phyloP scores from a whole-genome alignment of 345 rosid species.

The Syzygium oleosum region DNA sequence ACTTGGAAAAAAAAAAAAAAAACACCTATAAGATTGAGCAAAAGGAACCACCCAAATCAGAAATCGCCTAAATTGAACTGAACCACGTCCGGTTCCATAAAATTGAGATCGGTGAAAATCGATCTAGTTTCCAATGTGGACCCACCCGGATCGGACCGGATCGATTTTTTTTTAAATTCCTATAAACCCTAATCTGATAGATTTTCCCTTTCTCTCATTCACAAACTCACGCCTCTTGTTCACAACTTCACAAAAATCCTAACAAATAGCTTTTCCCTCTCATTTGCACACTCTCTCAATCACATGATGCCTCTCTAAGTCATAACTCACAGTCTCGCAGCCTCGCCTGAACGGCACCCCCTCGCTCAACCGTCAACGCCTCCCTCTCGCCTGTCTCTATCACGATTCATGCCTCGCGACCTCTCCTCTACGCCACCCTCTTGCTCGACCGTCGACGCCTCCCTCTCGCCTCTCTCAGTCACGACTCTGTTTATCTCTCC shows the following conservation, averaged over 20 bases:
- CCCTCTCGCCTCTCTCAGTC: not conserved
- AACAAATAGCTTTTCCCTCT: not conserved
- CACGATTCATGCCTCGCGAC: not conserved
- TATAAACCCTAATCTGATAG: too few relatives aligned
- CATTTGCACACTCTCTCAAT: not conserved
- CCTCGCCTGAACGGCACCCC: not conserved
- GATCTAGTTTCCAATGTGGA: too few relatives aligned
- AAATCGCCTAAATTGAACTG: too few relatives aligned
- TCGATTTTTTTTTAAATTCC: too few relatives aligned
- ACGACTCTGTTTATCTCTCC: not conserved
- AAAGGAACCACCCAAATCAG: accelerated
- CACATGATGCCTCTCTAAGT: not conserved
- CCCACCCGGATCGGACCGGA: too few relatives aligned
- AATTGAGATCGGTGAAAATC: too few relatives aligned
- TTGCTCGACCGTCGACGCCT: not conserved
- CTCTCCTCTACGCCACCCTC: not conserved
- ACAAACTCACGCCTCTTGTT: too few relatives aligned
- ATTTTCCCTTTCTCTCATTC: too few relatives aligned
- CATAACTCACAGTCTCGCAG: not conserved
- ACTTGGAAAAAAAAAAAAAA: too few relatives aligned
- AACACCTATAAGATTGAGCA: too few relatives aligned
- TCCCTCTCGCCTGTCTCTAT: not conserved
- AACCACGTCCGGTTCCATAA: too few relatives aligned
- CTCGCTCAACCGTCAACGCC: not conserved
- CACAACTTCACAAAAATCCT: not conserved